phyloP scores from a whole-genome alignment of 2,329 filamentous ascomycete species.

The Fusarium mangiferae region DNA sequence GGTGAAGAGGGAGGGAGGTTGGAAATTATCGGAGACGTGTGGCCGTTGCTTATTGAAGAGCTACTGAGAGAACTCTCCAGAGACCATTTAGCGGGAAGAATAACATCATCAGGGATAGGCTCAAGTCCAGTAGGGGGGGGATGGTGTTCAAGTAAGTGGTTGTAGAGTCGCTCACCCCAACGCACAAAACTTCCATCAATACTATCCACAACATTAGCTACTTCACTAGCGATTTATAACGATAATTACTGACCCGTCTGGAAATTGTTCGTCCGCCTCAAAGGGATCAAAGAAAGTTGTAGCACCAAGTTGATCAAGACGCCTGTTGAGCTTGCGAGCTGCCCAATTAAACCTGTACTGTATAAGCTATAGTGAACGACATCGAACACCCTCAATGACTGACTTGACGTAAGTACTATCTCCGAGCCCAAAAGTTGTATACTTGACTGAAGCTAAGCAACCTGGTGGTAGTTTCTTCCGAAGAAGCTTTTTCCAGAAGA shows the following conservation, averaged over 20 bases:
- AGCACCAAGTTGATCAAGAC: constrained; percentile 85
- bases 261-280: constrained; percentile 93
- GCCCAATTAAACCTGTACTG: constrained; percentile 86
- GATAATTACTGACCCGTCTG: constrained; percentile 76
- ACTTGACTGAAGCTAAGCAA: constrained; percentile 75
- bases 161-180: constrained; percentile 77
- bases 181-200: constrained; percentile 84
- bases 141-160: constrained; percentile 72
- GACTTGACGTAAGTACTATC: constrained; percentile 95
- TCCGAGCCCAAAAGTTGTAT: constrained; percentile 89
- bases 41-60: constrained; percentile 13
- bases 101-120: constrained; percentile 78
- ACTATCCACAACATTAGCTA: constrained; percentile 55
- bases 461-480: constrained; percentile 79
- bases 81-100: constrained; percentile 77
- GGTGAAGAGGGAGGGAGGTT: constrained; percentile 45
- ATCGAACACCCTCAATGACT: constrained; percentile 38
- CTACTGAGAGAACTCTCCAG: constrained; percentile 35
- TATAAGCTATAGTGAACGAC: not conserved
- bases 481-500: constrained; percentile 87
- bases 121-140: constrained; percentile 74
- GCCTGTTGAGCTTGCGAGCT: constrained; percentile 85
- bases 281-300: constrained; percentile 78
- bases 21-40: constrained; percentile 13
- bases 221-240: too few species aligned